Percentiles rank a stretch among this genome's conserved stretches.
phyloP scores from a whole-genome alignment of 2,329 filamentous ascomycete genomes.

The Cephalotrichum gorgonifer region DNA sequence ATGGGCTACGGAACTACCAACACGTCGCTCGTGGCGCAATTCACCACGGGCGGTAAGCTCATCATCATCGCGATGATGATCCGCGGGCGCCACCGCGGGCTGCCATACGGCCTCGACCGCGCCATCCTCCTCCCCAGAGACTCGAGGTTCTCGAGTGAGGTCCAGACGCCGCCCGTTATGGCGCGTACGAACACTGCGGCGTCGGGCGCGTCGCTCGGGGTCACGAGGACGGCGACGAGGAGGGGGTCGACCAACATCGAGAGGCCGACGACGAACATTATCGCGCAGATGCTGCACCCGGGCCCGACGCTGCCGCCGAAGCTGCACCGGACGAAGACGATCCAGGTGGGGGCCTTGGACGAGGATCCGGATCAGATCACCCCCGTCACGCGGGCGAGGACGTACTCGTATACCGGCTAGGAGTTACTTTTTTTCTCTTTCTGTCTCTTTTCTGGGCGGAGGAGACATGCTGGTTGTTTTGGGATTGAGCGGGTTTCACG shows the following conservation, averaged over 20 bases:
- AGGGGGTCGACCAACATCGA: slow-evolving; percentile 20
- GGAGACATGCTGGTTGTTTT: neutral
- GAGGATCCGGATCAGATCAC: neutral
- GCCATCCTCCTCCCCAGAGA: slow-evolving; percentile 50
- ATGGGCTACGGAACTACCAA: slow-evolving; percentile 70
- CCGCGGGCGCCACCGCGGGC: slow-evolving; percentile 56
- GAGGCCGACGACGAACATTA: slow-evolving; percentile 30
- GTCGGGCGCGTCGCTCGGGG: neutral
- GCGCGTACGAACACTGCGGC: slow-evolving; percentile 23
- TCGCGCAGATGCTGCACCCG: slow-evolving; percentile 36
- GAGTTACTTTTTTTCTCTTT: neutral
- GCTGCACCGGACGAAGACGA: slow-evolving; percentile 5
- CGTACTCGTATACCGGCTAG: too few relatives aligned
- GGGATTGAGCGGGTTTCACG: neutral
- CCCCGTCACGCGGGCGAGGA: neutral
- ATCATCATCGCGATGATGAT: slow-evolving; percentile 61
- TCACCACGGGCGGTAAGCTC: slow-evolving; percentile 62
- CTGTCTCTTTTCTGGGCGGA: neutral
- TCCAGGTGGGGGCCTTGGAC: neutral
- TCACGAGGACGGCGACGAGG: slow-evolving; percentile 16
- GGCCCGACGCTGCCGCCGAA: slow-evolving; percentile 29
- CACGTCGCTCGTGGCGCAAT: slow-evolving; percentile 73
- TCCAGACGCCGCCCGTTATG: slow-evolving; percentile 27
- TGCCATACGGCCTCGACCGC: slow-evolving; percentile 57
- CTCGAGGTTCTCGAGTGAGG: slow-evolving; percentile 41